Evolutionary conservation across 225 moss, liverwort and hornwort genomes (phyloP).

Genomic region (Ulota crispa): DNA sequence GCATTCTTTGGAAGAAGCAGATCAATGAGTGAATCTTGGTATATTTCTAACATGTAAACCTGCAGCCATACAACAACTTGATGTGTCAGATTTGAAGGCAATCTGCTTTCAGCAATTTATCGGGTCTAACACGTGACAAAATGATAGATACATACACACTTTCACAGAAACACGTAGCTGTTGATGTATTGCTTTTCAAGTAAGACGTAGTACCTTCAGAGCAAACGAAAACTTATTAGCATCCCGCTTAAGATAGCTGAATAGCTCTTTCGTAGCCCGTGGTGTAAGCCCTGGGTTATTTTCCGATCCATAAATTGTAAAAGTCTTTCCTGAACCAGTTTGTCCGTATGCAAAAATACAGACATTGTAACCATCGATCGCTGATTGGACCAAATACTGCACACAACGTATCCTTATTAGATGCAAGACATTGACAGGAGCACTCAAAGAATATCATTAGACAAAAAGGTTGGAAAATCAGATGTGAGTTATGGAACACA

Average conservation of each 20-base stretch:
- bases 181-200: neutral
- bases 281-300: conserved; percentile 83
- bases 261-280: conserved; percentile 82
- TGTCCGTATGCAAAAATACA: conserved; percentile 99
- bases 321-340: conserved; percentile 97
- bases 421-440: conserved; percentile 9
- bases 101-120: neutral
- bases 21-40: conserved; percentile 93
- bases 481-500: conserved; percentile 1
- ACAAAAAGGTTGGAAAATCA: neutral
- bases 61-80: conserved; percentile 24
- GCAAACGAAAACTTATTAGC: conserved; percentile 92
- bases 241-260: conserved; percentile 79
- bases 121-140: neutral
- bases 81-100: neutral
- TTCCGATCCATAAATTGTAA: conserved; percentile 83
- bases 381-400: conserved; percentile 98
- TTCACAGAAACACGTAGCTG: neutral
- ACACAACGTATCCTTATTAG: conserved; percentile 27
- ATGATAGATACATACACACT: neutral
- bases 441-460: neutral
- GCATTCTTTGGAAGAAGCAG: conserved; percentile 65
- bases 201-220: conserved; percentile 64
- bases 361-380: conserved; percentile 94
- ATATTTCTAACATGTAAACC: conserved; percentile 94